Base-by-base conservation (phyloP, 208 protist genomes). In the Phytomonas francai region DNA sequence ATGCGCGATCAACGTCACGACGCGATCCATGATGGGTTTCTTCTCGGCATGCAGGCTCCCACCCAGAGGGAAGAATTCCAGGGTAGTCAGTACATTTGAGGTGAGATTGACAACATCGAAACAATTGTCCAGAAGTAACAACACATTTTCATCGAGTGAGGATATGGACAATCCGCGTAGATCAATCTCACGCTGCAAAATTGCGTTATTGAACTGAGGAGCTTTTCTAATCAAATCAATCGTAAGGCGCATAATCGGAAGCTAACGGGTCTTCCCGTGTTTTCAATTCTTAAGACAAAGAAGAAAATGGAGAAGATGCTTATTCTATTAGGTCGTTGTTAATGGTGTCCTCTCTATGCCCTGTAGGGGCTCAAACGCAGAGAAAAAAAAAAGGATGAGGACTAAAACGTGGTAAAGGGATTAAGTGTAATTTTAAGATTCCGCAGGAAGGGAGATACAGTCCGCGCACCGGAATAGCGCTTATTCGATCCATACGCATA, bases 101-200 rank as follows among this genome's bases (percentile, higher is more conserved):
- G 85, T 85, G 16, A 95, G 72, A 62, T 95, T 93, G n/a, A 95
- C 32, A 7, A 91, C 85, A 71, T 95, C 90, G 76, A 95, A 95
- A 51, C 66, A 79, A 68, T 95, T 77, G 28, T 89, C 76, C 5
- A 95, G 70, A 11, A 85, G 69, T 27, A 85, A 59, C 25, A 95
- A 78, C 3, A 83, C 68, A 51, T 77, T 70, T 68, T 92, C 90
- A 54, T 95, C 90, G 29, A 95, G 79, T 12, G 81, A 82, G 27
- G 87, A 89, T 27, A 95, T 74, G 12, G 83, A 74, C 63, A 93
- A 73, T 2, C 88, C 90, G 11, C 90, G 87, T 22, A 95, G 78
- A 64, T 95, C 90, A 32, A 95, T 83, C 62, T 95, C 87, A 7
- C 90, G 83, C 74, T 93, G 84, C 54, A 72, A 73, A 60, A 95